Base-by-base conservation (phyloP, 2,329 filamentous ascomycete genomes). In the Neonectria hederae region DNA sequence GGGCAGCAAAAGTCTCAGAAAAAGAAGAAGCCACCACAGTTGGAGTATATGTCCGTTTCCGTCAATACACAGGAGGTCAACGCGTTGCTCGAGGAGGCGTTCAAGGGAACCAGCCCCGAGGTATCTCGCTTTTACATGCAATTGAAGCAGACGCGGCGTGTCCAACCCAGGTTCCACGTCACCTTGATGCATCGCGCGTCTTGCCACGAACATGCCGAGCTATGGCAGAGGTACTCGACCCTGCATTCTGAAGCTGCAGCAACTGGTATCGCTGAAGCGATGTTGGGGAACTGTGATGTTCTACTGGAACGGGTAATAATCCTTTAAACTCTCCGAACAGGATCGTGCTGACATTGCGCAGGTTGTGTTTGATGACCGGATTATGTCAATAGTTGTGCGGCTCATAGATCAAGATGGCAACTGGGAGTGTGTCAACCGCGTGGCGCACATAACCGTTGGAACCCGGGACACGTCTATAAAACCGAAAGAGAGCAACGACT, bases 311-410 rank as follows among this genome's bases (percentile, higher is more conserved):
- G 87, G 57, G 86, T 85, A 76, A 75, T 81, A 72, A 48, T 35
- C 14, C 38, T 9, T 46, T 42, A 8, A 45, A 22, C 28, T 22
- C 19, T 43, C 14, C 7, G 17, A 13, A 21, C 21, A n/a, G 32
- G 17, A 54, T 13, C 17, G 32, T 17, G 24, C 69, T 75, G 52
- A 72, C 45, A 60, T 22, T 14, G 83, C 19, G 83, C 7, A 85
- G 83, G 79, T 97, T 52, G 89, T 99, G 9, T 98, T 91, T 85
- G 92, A 98, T 74, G 84, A 90, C 66, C 87, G 93, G 5, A 83
- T 98, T 74, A 98, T 99, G 96, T 90, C 93, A 6, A 91, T 99
- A 62, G 92, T 97, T 3, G 93, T 93, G 17, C 88, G 94, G 10
- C 82, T 97, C 3, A 80, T 87, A 6, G 87, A 89, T 61, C 80